Evolutionary conservation across 176 grass and related monocot genomes (phyloP), one percentile per base, ranked within the genome.

Genomic region (Ananas comosus): DNA sequence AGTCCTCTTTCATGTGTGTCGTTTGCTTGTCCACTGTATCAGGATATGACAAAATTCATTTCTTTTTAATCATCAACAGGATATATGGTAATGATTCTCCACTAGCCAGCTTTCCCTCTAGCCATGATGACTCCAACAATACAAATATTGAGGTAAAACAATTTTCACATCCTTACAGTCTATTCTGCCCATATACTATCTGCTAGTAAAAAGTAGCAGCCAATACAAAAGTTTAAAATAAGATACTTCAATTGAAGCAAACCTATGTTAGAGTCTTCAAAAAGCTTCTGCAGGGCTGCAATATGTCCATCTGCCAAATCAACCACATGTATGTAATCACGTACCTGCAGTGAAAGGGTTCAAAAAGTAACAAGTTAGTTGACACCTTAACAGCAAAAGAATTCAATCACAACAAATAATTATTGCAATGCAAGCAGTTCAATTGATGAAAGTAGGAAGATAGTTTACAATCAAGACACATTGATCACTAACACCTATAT

Each of bases 281-380:
- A 82, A 49, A 95, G 81, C 91, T 95, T 95, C 78, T 65, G 85
- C 52, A 95, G 11, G 28, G 91, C 84, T 10, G 91, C 91, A 64
- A 90, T 87, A 68, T 90, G 91, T n/a, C 91, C 91, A 33, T 90
- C 91, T n/a, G 87, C 91, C 78, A 95, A 76, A 74, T 95, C 91
- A 64, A 90, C 79, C 47, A 95, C 91, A 73, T 90, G 91, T 23
- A 95, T 90, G 19, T 95, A 95, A 69, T 95, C 91, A n/a, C 91
- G 84, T 9, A 90, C 81, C 87, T 95, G 83, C 51, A 68, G 70
- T 8, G 49, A 28, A 10, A 47, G 65, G 10, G 49, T n/a, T 10
- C 14, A n/a, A 70, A 54, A 87, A 64, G 6, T 50, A 72, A 72
- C 50, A 14, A 53, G 51, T 22, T 48, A 51, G 65, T 50, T 58